Conservation (phyloP, 78 protist species). For the Dictyostelium intermedium region DNA sequence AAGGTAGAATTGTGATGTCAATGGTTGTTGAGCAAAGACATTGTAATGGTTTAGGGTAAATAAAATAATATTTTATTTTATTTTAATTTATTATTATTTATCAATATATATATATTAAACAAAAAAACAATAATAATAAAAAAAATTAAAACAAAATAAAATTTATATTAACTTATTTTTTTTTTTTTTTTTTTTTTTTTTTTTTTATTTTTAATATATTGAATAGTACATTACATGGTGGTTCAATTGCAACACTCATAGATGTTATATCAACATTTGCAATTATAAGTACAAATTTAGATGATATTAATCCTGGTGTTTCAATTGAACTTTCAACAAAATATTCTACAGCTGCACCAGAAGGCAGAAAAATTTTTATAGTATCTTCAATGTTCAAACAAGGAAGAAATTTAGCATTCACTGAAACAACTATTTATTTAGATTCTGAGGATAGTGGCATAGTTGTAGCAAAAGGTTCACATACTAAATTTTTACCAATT, state of each 20-base stretch:
- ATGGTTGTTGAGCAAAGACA: conserved; percentile 9
- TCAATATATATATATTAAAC: no score
- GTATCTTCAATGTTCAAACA: conserved; percentile 5
- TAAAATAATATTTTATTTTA: no score
- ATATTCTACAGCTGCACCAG: conserved; percentile 31
- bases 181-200: no score
- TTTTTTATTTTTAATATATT: no score
- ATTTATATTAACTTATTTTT: no score
- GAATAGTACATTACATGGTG: conserved; percentile 29
- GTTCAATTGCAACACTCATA: not conserved
- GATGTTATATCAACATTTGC: conserved; percentile 55
- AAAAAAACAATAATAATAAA: no score
- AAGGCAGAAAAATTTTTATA: not conserved
- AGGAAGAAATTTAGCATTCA: conserved; percentile 49
- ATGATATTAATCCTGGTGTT: conserved; percentile 16
- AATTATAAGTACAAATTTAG: not conserved
- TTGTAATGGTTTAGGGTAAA: conserved; percentile 18
- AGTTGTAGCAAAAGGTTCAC: conserved; percentile 25
- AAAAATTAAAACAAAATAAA: no score
- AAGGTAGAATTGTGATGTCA: not conserved
- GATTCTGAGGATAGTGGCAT: not conserved
- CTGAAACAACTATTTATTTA: conserved; percentile 45
- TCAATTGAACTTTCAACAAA: not conserved
- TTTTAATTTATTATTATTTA: not conserved
- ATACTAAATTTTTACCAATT: conserved; percentile 41